Conservation (phyloP, 805 yeast species). For the Priceomyces fermenticarens region DNA sequence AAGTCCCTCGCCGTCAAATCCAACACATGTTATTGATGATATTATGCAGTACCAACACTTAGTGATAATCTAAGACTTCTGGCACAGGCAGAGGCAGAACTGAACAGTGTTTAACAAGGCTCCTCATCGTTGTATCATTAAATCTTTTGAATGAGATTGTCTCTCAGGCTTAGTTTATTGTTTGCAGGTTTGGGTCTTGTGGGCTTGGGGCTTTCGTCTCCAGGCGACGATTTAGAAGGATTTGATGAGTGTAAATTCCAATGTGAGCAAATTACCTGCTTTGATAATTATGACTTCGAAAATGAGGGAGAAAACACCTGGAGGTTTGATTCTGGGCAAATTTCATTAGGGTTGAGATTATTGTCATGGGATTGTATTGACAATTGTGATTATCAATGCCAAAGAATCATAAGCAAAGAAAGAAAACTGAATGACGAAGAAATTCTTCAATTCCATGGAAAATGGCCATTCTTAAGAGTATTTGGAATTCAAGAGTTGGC, state of each 20-base stretch:
- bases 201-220: constrained; percentile 36
- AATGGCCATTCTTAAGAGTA: constrained; percentile 88
- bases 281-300: constrained; percentile 23
- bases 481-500: constrained; percentile 84
- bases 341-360: constrained; percentile 39
- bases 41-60: no score
- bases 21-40: no score
- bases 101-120: no score
- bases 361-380: constrained; percentile 72
- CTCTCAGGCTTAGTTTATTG: no score
- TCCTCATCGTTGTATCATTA: no score
- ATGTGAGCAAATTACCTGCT: constrained; percentile 42
- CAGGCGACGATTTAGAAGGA: constrained; percentile 59
- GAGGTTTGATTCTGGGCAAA: constrained; percentile 35
- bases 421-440: constrained; percentile 49
- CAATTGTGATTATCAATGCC: constrained; percentile 94
- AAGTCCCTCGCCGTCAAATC: no score
- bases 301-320: constrained; percentile 27
- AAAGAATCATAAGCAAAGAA: constrained; percentile 62
- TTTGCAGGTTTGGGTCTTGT: no score
- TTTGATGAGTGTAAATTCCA: constrained; percentile 54
- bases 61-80: no score
- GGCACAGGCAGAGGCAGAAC: no score
- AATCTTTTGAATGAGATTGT: no score
- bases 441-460: constrained; percentile 87